These are phyloP conservation scores for Coccomyxa subellipsoidea DNA, from an alignment of 163 green algal genomes.

Conservation along the genomic window DNA sequence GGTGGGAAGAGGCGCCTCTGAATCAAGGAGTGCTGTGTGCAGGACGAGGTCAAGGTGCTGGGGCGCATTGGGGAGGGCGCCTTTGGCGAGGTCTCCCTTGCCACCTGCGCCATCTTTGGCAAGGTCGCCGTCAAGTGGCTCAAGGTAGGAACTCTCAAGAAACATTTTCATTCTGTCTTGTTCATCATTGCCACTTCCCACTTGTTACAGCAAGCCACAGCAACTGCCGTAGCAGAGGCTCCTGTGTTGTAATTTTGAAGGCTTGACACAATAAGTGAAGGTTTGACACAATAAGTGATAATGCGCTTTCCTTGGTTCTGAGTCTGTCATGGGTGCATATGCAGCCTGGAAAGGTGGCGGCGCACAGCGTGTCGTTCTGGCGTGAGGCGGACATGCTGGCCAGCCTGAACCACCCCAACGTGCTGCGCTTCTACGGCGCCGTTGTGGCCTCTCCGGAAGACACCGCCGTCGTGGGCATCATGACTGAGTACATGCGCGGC, in stretches of 20 bases:
- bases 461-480: slow-evolving; percentile 67
- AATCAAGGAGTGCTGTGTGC: neutral
- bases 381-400: slow-evolving; percentile 65
- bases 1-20: too few species aligned
- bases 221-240: too few species aligned
- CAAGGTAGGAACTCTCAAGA: too few species aligned
- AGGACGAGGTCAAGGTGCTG: slow-evolving; percentile 53
- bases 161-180: too few species aligned
- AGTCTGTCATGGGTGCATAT: neutral
- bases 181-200: too few species aligned
- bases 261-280: too few species aligned
- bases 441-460: slow-evolving; percentile 48
- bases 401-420: slow-evolving; percentile 76
- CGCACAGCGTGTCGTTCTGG: slow-evolving; percentile 62
- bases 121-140: slow-evolving; percentile 82
- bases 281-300: too few species aligned
- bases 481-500: slow-evolving; percentile 72
- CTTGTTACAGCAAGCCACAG: too few species aligned
- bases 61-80: slow-evolving; percentile 73
- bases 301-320: neutral
- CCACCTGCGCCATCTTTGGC: slow-evolving; percentile 38
- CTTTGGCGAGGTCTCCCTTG: slow-evolving; percentile 78
- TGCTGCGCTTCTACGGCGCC: slow-evolving; percentile 71
- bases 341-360: slow-evolving; percentile 41
- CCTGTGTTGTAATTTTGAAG: too few species aligned